Evolutionary conservation across 495 filamentous ascomycete genomes (phyloP), one percentile per base, ranked within the genome.

Genomic region (Penicillium coprophilum): DNA sequence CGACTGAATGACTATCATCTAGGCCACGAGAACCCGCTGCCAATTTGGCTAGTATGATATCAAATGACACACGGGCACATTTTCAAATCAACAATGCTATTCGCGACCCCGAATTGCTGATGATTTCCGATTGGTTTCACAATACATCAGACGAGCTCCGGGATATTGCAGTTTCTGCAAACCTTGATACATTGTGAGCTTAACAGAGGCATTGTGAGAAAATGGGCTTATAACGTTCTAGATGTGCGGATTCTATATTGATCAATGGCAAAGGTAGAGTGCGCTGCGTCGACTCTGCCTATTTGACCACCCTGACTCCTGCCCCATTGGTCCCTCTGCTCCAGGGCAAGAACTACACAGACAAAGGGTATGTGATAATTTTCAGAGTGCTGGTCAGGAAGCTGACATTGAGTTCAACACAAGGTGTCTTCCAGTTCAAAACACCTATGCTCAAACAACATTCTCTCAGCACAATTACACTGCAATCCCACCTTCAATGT

Each of bases 181-280:
- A 56, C 4, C 23, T 56, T 24, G 54, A 49, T 13, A 24, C 36
- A 23, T 10, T 56, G 54, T 56, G n/a, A 43, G 54, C 13, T 19
- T 3, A 9, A 8, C 11, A 21, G 15, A 56, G 7, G n/a, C 7
- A 15, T 10, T 19, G 6, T 7, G 15, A 13, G 27, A 17, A 41
- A 27, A 27, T 27, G 24, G 24, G 24, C 24, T 27, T 6, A 44
- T 15, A 4, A 12, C 27, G 3, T 3, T 30, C 6, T 17, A 63
- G 57, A 23, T 70, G 71, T 62, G 66, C 66, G 15, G 75, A 80
- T 47, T 69, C 68, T 24, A 58, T 80, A 13, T 63, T 81, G 5
- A 60, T 81, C 54, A 80, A 81, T 51, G 76, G 78, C n/a, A 72
- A 75, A 62, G 78, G 77, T 7, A 57, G 53, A 27, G 70, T 75